A percentile compares a stretch with the other conserved stretches of the same genome.
Conservation (phyloP, 2,329 filamentous ascomycete species). For the Nemania diffusa region DNA sequence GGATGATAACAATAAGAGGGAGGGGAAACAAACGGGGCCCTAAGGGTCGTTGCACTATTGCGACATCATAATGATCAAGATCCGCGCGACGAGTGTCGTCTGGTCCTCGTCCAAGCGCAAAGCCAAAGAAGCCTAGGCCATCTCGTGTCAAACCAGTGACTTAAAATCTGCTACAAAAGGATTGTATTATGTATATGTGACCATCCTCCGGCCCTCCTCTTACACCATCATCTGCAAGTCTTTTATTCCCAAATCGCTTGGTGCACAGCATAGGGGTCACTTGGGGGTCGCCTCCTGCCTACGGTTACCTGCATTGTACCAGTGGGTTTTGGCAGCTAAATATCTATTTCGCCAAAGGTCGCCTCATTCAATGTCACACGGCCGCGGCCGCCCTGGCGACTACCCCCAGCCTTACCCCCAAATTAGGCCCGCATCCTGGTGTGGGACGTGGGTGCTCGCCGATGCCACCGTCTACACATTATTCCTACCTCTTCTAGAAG, state of each 20-base stretch:
- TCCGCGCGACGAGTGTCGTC: not conserved
- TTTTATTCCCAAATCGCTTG: conserved; percentile 41
- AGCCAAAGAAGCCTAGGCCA: conserved; percentile 8
- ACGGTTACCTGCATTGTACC: conserved; percentile 47
- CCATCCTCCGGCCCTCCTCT: conserved; percentile 3
- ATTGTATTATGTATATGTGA: conserved; percentile 36
- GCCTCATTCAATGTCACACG: conserved; percentile 46
- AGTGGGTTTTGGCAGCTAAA: conserved; percentile 36
- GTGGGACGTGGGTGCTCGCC: conserved; percentile 39
- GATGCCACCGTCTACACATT: conserved; percentile 40
- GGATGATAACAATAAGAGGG: conserved; percentile 10
- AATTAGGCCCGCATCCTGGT: conserved; percentile 41
- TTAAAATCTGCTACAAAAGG: conserved; percentile 35
- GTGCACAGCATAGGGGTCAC: conserved; percentile 44
- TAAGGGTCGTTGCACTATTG: not conserved
- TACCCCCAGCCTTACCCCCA: conserved; percentile 44
- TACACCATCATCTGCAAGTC: conserved; percentile 27
- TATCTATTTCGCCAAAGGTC: conserved; percentile 47
- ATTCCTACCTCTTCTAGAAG: conserved; percentile 46
- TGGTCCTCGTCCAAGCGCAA: not conserved
- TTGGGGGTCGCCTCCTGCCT: conserved; percentile 44
- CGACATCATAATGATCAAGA: conserved; percentile 5
- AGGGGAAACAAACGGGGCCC: not conserved
- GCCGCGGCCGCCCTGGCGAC: conserved; percentile 38
- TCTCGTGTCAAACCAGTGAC: conserved; percentile 27